Base-by-base conservation (phyloP, 2,329 filamentous ascomycete genomes). In the Epichloe amarillans region DNA sequence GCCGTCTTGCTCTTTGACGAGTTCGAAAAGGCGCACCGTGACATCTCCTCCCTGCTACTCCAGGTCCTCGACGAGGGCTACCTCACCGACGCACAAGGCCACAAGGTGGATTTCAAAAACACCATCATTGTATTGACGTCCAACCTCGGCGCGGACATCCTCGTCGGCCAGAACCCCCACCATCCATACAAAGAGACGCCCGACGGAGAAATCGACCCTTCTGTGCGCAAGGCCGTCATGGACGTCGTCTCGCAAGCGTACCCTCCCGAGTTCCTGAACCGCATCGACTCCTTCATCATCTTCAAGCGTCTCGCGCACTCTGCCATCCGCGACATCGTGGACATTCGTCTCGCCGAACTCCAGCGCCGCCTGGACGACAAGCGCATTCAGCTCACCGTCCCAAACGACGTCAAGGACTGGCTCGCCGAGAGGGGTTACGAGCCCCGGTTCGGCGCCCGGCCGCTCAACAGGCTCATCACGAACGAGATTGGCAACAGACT, bases 1-100 rank as follows among this genome's bases (percentile, higher is more conserved):
- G 90, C 91, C 0, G 88, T 98, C 0, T 75, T 98, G 0, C 76
- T 98, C 2, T 95, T 98, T 59, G 93, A 98, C 64, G 93, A 97
- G 64, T 97, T 96, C 59, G 93, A 98, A 64, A 97, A 98, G 65
- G 93, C 91, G 0, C 93, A 97, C 64, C 84, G 88, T 50, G 93
- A 98, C 60, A 96, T 97, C 57, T 94, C 88, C 0, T 85, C 90
- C 0, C 74, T 98, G 3, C 77, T 98, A 4, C 78, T 98, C 4
- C 93, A 97, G 66, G 91, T 97, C 0, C 79, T 98, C 0, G 93
- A 97, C 62, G 93, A 97, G 65, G 93, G 93, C 3, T 96, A 93
- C 71, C 77, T 98, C 47, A 97, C 91, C 0, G 93, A 97, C 64
- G 83, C 88, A 0, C 91, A 97, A 69, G 93, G 93, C 35, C 90